These are phyloP conservation scores for Leucosporidium yakuticum DNA, from an alignment of 768 basidiomycete species.

Conservation along the genomic window DNA sequence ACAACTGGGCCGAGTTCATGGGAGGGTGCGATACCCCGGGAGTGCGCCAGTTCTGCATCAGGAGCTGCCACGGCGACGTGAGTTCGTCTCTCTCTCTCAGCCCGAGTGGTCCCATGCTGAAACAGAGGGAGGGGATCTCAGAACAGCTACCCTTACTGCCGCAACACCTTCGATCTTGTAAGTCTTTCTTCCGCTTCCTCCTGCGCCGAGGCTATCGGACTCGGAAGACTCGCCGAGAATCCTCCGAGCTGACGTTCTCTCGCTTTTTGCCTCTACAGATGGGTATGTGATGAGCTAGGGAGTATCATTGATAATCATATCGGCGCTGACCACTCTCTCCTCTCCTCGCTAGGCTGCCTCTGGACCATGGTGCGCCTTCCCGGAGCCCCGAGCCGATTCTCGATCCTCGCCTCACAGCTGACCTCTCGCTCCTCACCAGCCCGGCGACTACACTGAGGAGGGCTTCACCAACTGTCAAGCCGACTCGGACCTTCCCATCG, in stretches of 20 bases:
- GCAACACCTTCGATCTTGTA: conserved; percentile 8
- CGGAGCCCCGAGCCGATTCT: neutral
- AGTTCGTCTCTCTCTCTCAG: neutral
- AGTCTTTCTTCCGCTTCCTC: neutral
- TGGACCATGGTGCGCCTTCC: conserved; percentile 3
- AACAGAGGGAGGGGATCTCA: neutral
- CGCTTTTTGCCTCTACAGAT: too few species aligned
- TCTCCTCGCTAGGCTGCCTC: neutral
- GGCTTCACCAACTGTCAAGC: conserved; percentile 14
- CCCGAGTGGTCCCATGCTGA: neutral
- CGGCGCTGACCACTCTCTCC: too few species aligned
- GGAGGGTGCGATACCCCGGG: conserved; percentile 6
- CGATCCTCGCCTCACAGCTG: neutral
- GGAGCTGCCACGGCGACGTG: neutral
- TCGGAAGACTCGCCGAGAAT: too few species aligned
- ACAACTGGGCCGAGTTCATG: conserved; percentile 3
- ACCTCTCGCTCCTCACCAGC: neutral
- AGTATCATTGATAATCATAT: too few species aligned
- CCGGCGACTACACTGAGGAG: neutral
- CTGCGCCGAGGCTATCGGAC: too few species aligned
- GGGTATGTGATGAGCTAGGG: too few species aligned
- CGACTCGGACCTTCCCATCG: conserved; percentile 6
- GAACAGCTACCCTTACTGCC: conserved; percentile 2
- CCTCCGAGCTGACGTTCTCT: neutral
- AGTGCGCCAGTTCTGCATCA: neutral